Conservation (phyloP, 106 monocot genomes). For the Acanthochlamys bracteata region DNA sequence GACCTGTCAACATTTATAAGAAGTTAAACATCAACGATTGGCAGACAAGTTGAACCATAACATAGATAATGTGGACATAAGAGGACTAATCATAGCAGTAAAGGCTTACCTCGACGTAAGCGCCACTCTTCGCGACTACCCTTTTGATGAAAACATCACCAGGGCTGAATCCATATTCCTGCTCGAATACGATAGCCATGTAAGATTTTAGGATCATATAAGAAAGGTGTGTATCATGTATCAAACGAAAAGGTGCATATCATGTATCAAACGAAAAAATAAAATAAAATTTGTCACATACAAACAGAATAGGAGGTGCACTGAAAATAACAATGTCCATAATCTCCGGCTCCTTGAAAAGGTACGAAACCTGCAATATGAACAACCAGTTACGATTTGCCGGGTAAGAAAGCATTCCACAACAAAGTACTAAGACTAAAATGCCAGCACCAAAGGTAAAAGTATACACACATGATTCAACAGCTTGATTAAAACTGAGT, state of each 20-base stretch:
- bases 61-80: neutral
- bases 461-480: too few relatives aligned
- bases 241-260: neutral
- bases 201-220: neutral
- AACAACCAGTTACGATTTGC: too few relatives aligned
- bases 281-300: slow-evolving; percentile 20
- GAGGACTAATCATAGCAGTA: neutral
- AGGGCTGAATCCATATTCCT: slow-evolving; percentile 64
- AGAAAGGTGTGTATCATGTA: neutral
- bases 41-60: neutral
- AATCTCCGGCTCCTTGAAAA: slow-evolving; percentile 71
- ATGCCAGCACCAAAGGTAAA: too few relatives aligned
- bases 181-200: slow-evolving; percentile 2
- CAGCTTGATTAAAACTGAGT: neutral
- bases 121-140: slow-evolving; percentile 85
- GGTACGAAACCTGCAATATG: slow-evolving; percentile 68
- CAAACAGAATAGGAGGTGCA: slow-evolving; percentile 61
- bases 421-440: too few relatives aligned
- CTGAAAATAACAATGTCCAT: slow-evolving; percentile 84
- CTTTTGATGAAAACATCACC: slow-evolving; percentile 94
- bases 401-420: too few relatives aligned
- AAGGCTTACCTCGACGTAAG: slow-evolving; percentile 65
- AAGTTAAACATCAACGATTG: neutral
- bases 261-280: neutral
- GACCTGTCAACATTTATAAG: slow-evolving; percentile 35